These are phyloP conservation scores for Colletotrichum tamarilloi DNA, from an alignment of 2,329 filamentous ascomycete species.

Conservation along the genomic window DNA sequence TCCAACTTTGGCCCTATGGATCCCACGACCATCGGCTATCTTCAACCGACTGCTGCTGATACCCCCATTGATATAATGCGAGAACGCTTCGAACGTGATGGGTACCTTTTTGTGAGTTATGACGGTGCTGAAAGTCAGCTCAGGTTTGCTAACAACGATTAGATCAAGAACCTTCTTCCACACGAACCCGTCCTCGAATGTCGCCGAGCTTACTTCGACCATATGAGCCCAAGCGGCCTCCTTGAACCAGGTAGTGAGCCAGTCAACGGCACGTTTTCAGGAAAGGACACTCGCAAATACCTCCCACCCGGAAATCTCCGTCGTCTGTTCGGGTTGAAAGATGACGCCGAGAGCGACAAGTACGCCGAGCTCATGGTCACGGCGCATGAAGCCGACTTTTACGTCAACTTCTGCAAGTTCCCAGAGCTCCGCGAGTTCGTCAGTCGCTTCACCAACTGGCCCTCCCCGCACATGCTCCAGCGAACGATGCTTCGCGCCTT, in stretches of 20 bases:
- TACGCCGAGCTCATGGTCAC: conserved; percentile 19
- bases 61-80: background rate
- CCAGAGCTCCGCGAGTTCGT: conserved; percentile 24
- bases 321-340: background rate
- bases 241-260: too few relatives aligned
- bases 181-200: too few relatives aligned
- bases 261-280: too few relatives aligned
- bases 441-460: conserved; percentile 8
- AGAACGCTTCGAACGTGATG: conserved; percentile 62
- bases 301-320: too few relatives aligned
- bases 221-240: too few relatives aligned
- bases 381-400: conserved; percentile 17
- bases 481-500: too few relatives aligned
- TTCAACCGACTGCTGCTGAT: conserved; percentile 64
- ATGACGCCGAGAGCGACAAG: conserved; percentile 11
- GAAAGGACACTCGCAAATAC: too few relatives aligned
- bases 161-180: too few relatives aligned
- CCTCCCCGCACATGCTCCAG: too few relatives aligned
- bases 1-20: background rate
- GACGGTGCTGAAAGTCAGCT: too few relatives aligned
- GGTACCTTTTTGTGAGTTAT: conserved; percentile 62
- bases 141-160: too few relatives aligned
- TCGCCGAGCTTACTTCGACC: too few relatives aligned
- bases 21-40: conserved; percentile 44
- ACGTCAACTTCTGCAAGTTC: conserved; percentile 23